Base-by-base conservation (phyloP, 2,329 filamentous ascomycete species). In the Sporothrix curviconia region DNA sequence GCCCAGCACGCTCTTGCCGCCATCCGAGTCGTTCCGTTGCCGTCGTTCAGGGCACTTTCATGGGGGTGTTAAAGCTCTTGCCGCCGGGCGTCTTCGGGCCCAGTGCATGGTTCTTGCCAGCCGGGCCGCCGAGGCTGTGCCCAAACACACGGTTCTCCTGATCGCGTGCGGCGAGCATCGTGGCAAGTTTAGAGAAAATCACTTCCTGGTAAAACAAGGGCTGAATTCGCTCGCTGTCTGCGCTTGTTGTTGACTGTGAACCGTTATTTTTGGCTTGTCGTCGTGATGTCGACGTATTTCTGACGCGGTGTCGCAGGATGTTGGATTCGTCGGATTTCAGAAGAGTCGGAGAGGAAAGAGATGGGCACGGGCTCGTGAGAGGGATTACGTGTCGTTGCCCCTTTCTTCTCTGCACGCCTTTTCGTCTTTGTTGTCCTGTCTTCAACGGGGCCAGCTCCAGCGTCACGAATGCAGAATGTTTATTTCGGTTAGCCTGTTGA, bases 61-160 rank as follows among this genome's bases (percentile, higher is more conserved):
- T 83, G 0, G 92, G 91, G 5, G 91, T 95, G 73, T 95, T 96
- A 8, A 88, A 86, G 63, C 79, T 85, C 67, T 84, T 84, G 59
- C 82, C 79, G 57, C 84, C 87, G 0, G 91, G 91, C 28, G 91
- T 96, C 74, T 92, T 95, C 56, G 89, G 83, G 59, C 78, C 74
- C 78, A 83, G 59, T 74, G 80, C 77, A 64, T 90, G 86, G 68
- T 78, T 84, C 72, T 95, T 96, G n/a, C 56, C 56, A 15, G 83
- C 78, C 14, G 84, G 82, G 24, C 85, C 84, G 51, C 78, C 81
- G 60, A 84, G 80, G 69, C 91, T 89, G 69, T 87, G 87, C 63
- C 79, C 81, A 69, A 90, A 85, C 66, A 90, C 82, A 70, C 90
- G 74, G 72, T 96, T 96, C 73, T 96, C 92, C 74, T 96, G 90